Percentiles rank a stretch among this genome's conserved stretches.
Conservation (phyloP, 2,329 filamentous ascomycete species). For the Cladosporium sphaerospermum region DNA sequence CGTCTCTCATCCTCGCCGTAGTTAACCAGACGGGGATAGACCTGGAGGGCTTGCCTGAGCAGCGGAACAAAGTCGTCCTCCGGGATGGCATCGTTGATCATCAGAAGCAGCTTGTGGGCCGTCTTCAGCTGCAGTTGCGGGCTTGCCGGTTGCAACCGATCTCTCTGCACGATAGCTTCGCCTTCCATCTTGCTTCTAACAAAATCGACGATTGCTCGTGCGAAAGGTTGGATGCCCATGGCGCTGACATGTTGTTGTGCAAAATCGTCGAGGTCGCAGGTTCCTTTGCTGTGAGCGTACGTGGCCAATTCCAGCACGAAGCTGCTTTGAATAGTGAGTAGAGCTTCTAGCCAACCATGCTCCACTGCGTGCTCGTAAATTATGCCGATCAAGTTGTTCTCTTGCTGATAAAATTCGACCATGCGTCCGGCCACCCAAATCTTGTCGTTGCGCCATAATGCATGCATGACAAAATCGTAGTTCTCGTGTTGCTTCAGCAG, state of each 20-base stretch:
- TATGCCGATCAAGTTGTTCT: constrained; percentile 59
- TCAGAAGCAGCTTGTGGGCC: constrained; percentile 70
- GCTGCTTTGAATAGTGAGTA: constrained; percentile 72
- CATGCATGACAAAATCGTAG: constrained; percentile 83
- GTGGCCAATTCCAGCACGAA: constrained; percentile 85
- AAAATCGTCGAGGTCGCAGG: constrained; percentile 78
- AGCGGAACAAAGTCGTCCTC: constrained; percentile 70
- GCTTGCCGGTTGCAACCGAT: constrained; percentile 25
- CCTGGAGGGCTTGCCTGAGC: constrained; percentile 82
- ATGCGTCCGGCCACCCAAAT: constrained; percentile 79
- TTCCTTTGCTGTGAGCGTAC: constrained; percentile 71
- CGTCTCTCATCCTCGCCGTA: constrained; percentile 73
- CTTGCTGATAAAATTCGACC: constrained; percentile 66
- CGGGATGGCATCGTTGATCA: constrained; percentile 57
- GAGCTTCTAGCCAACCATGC: constrained; percentile 75
- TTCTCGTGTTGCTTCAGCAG: constrained; percentile 70
- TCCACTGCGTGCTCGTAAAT: constrained; percentile 76
- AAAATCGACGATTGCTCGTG: constrained; percentile 69
- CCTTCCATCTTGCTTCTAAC: constrained; percentile 76
- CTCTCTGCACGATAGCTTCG: constrained; percentile 68
- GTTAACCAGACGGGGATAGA: constrained; percentile 91
- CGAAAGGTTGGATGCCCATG: constrained; percentile 49
- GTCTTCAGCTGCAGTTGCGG: constrained; percentile 57
- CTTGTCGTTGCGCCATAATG: constrained; percentile 84
- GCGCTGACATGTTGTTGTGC: constrained; percentile 56